Conservation (phyloP, 2,329 filamentous ascomycete species). For the Colletotrichum orbiculare region DNA sequence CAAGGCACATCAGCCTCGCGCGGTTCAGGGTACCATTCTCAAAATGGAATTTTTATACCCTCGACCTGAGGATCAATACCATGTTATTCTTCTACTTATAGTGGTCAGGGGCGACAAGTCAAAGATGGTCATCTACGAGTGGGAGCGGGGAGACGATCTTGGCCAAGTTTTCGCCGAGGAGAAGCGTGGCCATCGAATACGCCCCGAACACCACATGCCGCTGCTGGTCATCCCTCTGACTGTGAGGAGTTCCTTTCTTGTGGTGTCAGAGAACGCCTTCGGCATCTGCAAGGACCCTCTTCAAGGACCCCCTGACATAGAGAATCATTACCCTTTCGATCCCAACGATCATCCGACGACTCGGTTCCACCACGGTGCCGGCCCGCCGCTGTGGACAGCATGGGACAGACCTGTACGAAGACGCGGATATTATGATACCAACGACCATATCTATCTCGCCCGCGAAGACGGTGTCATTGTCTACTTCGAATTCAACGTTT, state of each 20-base stretch:
- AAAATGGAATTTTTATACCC: conserved; percentile 90
- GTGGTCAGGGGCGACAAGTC: conserved; percentile 60
- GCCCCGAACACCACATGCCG: conserved; percentile 67
- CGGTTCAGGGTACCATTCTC: conserved; percentile 78
- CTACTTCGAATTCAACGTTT: conserved; percentile 74
- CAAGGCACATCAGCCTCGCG: conserved; percentile 53
- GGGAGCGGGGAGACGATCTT: conserved; percentile 65
- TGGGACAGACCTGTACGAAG: conserved; percentile 85
- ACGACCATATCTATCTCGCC: conserved; percentile 86
- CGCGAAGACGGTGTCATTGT: conserved; percentile 87
- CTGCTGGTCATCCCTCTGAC: conserved; percentile 78
- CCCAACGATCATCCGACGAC: conserved; percentile 55
- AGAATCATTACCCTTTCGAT: conserved; percentile 48
- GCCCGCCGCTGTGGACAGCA: conserved; percentile 77
- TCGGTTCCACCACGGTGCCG: conserved; percentile 57
- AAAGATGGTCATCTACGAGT: conserved; percentile 69
- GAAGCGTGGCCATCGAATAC: conserved; percentile 61
- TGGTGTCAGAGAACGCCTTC: conserved; percentile 71
- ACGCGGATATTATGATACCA: conserved; percentile 67
- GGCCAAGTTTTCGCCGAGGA: conserved; percentile 56
- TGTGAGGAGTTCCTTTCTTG: conserved; percentile 76
- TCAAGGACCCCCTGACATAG: conserved; percentile 60
- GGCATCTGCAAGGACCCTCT: conserved; percentile 66
- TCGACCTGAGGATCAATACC: conserved; percentile 70
- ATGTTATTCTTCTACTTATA: conserved; percentile 81